phyloP scores from a whole-genome alignment of 129 eudicot genomes.

The Rutidosis leptorrhynchoides region DNA sequence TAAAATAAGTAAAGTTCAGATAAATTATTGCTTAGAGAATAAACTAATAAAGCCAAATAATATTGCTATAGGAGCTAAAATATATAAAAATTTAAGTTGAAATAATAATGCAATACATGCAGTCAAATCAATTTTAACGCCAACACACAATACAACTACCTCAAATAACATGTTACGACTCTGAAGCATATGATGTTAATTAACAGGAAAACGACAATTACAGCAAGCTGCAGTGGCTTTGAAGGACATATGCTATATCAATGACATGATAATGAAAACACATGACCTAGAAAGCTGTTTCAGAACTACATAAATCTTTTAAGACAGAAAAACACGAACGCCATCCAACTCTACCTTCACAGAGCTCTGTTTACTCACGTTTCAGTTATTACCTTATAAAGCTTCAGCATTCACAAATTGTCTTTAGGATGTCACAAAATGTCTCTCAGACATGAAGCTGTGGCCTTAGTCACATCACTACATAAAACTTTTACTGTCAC shows the following conservation, averaged over 20 bases:
- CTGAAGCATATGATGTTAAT: neutral
- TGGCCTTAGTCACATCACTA: slow-evolving; percentile 35
- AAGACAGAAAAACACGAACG: neutral
- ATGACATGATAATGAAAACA: neutral
- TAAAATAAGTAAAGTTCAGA: neutral
- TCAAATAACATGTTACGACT: neutral
- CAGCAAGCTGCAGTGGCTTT: neutral
- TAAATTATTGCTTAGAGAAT: neutral
- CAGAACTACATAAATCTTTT: neutral
- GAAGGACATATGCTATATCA: neutral
- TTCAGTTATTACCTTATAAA: slow-evolving; percentile 33
- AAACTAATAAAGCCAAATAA: neutral
- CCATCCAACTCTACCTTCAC: neutral
- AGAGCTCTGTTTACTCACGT: slow-evolving; percentile 10
- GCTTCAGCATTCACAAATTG: slow-evolving; percentile 36
- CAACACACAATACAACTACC: neutral
- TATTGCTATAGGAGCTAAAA: neutral
- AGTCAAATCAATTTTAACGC: neutral
- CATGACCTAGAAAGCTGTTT: neutral
- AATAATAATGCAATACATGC: neutral
- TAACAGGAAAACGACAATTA: neutral
- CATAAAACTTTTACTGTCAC: slow-evolving; percentile 33
- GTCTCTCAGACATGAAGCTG: slow-evolving; percentile 33
- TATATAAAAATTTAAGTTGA: neutral
- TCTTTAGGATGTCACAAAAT: slow-evolving; percentile 26